Conservation (phyloP, 371 early-diverging fungal genomes). For the Rhizopus delemar region DNA sequence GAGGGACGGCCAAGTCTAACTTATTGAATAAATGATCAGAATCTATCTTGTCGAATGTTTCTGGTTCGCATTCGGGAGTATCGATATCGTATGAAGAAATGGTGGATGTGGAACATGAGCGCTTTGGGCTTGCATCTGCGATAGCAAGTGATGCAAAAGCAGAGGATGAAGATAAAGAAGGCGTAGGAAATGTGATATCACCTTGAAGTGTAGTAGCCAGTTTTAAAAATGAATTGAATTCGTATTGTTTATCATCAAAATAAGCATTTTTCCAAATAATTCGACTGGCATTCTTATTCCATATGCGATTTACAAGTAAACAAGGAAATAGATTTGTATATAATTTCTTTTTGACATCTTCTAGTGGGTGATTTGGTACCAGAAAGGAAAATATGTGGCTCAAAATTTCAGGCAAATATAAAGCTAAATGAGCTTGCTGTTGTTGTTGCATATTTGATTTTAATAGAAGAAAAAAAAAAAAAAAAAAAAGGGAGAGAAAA, state of each 20-base stretch:
- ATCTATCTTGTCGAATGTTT: background rate
- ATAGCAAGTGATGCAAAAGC: background rate
- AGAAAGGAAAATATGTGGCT: constrained; percentile 36
- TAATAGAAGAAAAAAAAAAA: constrained; percentile 10
- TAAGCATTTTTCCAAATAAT: constrained; percentile 33
- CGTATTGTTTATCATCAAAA: constrained; percentile 37
- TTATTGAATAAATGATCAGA: background rate
- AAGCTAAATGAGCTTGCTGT: constrained; percentile 23
- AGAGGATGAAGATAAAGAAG: background rate
- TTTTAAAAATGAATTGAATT: constrained; percentile 17
- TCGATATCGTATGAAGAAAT: constrained; percentile 11
- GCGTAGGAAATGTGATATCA: background rate
- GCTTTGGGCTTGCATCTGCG: constrained; percentile 6
- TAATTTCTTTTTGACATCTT: constrained; percentile 19
- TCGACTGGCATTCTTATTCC: constrained; percentile 43
- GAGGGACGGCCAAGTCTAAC: background rate
- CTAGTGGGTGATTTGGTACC: constrained; percentile 9
- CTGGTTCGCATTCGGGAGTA: constrained; percentile 9
- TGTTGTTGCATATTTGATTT: constrained; percentile 3
- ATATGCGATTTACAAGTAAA: constrained; percentile 42
- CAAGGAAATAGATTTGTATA: constrained; percentile 33
- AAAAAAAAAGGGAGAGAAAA: constrained; percentile 20
- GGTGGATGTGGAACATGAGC: constrained; percentile 25
- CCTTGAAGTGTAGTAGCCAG: constrained; percentile 11
- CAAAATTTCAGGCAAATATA: constrained; percentile 43